Conservation (phyloP, 2,329 filamentous ascomycete species). For the Monosporascus ibericus region DNA sequence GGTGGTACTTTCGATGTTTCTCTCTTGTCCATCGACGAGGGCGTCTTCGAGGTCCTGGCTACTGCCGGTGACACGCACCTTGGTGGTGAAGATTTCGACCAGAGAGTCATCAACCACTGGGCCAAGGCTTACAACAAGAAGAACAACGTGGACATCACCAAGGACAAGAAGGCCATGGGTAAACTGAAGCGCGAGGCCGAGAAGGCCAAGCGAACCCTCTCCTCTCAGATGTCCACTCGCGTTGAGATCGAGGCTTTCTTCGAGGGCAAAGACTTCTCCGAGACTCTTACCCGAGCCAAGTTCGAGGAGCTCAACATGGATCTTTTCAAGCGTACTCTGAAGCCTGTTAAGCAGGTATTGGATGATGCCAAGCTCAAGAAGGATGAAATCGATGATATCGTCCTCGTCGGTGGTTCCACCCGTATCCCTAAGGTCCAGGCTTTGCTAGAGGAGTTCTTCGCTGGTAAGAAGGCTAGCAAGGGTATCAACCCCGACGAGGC, state of each 20-base stretch:
- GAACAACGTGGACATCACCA: constrained; percentile 83
- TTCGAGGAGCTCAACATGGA: constrained; percentile 99
- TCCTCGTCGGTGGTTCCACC: constrained; percentile 95
- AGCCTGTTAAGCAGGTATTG: constrained; percentile 97
- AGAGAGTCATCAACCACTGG: constrained; percentile 94
- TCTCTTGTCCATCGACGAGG: constrained; percentile 83
- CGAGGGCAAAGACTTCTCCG: constrained; percentile 94
- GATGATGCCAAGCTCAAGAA: constrained; percentile 98
- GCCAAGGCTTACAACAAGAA: constrained; percentile 99
- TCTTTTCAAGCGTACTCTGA: constrained; percentile 98
- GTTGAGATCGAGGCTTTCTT: constrained; percentile 98
- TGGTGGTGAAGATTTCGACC: constrained; percentile 98
- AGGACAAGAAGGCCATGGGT: constrained; percentile 96
- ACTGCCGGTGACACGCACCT: constrained; percentile 96
- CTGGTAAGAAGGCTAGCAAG: constrained; percentile 96
- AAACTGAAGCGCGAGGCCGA: constrained; percentile 99
- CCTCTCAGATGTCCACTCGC: constrained; percentile 85
- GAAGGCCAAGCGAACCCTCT: constrained; percentile 98
- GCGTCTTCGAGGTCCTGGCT: constrained; percentile 90
- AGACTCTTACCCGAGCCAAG: constrained; percentile 97
- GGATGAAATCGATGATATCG: constrained; percentile 89
- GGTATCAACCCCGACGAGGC: constrained; percentile 99
- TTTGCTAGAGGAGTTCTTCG: constrained; percentile 93
- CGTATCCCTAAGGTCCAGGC: constrained; percentile 97
- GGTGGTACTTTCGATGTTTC: constrained; percentile 95